phyloP scores from a whole-genome alignment of 768 basidiomycete species.

The Boletus vinaceobasis region DNA sequence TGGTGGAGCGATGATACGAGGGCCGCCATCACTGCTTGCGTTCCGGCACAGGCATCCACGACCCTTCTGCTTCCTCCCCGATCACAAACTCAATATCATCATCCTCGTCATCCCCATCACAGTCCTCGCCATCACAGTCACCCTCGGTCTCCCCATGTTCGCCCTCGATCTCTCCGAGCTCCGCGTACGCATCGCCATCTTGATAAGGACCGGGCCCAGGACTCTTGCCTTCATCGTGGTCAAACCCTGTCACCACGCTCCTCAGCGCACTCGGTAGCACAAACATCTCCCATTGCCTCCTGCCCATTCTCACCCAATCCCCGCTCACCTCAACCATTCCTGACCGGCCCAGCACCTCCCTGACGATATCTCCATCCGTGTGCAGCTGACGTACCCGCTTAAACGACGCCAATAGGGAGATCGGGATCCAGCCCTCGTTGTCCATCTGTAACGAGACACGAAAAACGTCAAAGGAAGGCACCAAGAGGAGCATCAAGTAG shows the following conservation, averaged over 20 bases:
- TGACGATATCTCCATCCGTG: constrained; percentile 53
- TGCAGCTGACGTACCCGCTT: constrained; percentile 76
- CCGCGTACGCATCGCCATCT: constrained; percentile 1
- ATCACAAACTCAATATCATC: constrained; percentile 77
- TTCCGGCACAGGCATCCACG: constrained; percentile 35
- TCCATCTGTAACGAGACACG: constrained; percentile 66
- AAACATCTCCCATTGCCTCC: constrained; percentile 55
- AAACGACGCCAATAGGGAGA: constrained; percentile 80
- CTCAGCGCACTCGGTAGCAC: constrained; percentile 55
- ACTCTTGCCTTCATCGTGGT: not conserved
- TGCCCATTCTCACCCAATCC: constrained; percentile 65
- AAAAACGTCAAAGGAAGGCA: not conserved
- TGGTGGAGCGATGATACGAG: not conserved
- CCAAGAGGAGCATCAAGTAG: not conserved
- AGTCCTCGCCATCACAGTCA: constrained; percentile 34
- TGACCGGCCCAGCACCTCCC: constrained; percentile 67
- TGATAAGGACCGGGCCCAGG: not conserved
- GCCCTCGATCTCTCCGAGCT: constrained; percentile 11
- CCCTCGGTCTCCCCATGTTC: constrained; percentile 21
- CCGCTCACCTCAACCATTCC: constrained; percentile 65
- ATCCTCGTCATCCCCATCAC: constrained; percentile 56
- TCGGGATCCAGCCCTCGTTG: constrained; percentile 80
- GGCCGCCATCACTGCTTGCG: constrained; percentile 20
- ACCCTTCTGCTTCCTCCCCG: constrained; percentile 42
- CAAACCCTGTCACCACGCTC: constrained; percentile 33